These are phyloP conservation scores for Penicillium goetzii DNA, from an alignment of 495 filamentous ascomycete genomes.

Conservation along the genomic window DNA sequence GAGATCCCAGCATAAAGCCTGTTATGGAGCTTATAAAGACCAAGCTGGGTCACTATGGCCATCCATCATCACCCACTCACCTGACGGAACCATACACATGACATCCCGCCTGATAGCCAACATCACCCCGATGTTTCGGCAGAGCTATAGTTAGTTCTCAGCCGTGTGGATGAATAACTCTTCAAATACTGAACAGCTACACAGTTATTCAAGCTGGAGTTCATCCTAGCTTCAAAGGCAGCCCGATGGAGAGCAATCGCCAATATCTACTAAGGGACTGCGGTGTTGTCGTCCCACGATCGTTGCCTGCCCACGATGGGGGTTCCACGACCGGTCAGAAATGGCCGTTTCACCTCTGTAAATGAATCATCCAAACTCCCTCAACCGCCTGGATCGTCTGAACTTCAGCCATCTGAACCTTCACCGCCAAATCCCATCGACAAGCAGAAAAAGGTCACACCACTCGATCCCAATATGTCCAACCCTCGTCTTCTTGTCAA, in stretches of 20 bases:
- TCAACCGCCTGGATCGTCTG: neutral
- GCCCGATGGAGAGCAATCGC: constrained; percentile 26
- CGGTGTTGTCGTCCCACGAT: constrained; percentile 15
- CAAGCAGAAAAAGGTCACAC: constrained; percentile 9
- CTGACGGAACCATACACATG: constrained; percentile 29
- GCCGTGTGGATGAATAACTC: neutral
- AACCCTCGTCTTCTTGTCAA: constrained; percentile 50
- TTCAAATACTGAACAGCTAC: constrained; percentile 2
- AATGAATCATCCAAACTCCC: neutral
- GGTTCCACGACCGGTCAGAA: constrained; percentile 6
- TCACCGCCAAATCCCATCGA: constrained; percentile 5
- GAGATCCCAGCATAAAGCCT: neutral
- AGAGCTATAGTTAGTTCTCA: neutral
- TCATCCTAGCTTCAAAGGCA: neutral
- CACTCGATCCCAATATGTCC: constrained; percentile 43
- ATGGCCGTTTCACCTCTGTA: neutral
- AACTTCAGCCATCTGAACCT: constrained; percentile 1
- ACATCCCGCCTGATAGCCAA: constrained; percentile 32
- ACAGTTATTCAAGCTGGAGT: constrained; percentile 3
- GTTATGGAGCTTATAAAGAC: constrained; percentile 5
- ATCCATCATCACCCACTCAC: constrained; percentile 19
- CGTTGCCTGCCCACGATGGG: constrained; percentile 19
- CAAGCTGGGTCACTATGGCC: constrained; percentile 19
- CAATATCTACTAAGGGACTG: constrained; percentile 14
- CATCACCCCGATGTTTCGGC: constrained; percentile 21